Evolutionary conservation across 2,329 filamentous ascomycete genomes (phyloP).

Genomic region (Trichoderma brevicompactum): DNA sequence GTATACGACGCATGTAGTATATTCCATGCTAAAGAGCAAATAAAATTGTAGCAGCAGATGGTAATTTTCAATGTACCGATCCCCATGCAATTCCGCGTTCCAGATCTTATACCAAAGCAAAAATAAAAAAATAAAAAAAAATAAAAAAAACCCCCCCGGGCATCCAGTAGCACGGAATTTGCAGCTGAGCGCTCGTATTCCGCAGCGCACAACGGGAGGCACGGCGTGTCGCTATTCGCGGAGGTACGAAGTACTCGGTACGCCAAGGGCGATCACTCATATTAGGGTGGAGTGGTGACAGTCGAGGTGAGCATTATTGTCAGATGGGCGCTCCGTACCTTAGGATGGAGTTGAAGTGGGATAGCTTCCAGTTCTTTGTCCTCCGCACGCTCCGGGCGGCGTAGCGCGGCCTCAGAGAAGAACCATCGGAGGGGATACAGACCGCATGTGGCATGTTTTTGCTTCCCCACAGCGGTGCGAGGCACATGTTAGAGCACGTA

Average conservation of each 20-base stretch:
- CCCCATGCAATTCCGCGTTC: background rate
- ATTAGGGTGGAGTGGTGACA: constrained; percentile 18
- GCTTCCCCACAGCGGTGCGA: constrained; percentile 4
- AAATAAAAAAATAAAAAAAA: no score
- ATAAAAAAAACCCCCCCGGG: no score
- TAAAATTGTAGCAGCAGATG: no score
- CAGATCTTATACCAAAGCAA: background rate
- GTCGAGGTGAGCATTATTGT: constrained; percentile 4
- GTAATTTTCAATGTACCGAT: background rate
- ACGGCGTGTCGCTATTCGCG: background rate
- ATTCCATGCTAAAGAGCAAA: no score
- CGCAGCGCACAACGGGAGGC: background rate
- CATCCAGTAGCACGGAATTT: background rate
- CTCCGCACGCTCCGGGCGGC: constrained; percentile 18
- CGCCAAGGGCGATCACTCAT: constrained; percentile 22
- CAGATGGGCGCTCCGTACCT: background rate
- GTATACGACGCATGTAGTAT: no score
- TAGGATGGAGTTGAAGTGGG: background rate
- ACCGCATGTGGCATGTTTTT: background rate
- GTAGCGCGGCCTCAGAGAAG: background rate
- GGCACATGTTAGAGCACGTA: constrained; percentile 9
- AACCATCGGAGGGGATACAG: background rate
- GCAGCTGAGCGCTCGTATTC: constrained; percentile 12
- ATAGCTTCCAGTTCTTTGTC: background rate
- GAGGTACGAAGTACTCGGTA: background rate